Evolutionary conservation across 2,329 filamentous ascomycete genomes (phyloP).

Genomic region (Aspergillus caelatus): DNA sequence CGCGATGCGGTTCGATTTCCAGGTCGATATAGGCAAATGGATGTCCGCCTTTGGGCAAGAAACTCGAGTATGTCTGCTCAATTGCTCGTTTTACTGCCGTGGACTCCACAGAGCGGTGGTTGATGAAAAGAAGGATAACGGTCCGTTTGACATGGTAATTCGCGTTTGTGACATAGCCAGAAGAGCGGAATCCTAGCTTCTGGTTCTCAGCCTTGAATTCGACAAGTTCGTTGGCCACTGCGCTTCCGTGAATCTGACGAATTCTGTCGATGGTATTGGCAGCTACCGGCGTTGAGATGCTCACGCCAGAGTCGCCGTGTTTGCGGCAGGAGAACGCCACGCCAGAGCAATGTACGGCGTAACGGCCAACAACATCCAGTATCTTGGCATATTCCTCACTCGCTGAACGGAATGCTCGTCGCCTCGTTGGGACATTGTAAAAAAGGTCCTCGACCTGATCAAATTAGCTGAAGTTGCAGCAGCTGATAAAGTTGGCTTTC

Average conservation of each 20-base stretch:
- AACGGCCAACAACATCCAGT: constrained; percentile 88
- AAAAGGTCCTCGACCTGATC: constrained; percentile 84
- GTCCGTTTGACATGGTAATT: constrained; percentile 95
- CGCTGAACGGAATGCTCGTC: constrained; percentile 84
- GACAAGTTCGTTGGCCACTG: constrained; percentile 85
- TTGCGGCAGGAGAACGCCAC: constrained; percentile 98
- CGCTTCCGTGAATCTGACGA: constrained; percentile 82
- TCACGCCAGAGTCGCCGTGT: constrained; percentile 81
- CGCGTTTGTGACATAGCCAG: constrained; percentile 83
- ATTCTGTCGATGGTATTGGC: constrained; percentile 80
- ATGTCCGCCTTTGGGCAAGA: constrained; percentile 90
- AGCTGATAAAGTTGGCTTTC: background rate
- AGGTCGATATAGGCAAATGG: constrained; percentile 92
- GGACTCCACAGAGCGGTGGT: constrained; percentile 91
- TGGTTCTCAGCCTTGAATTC: constrained; percentile 71
- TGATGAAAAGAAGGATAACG: constrained; percentile 88
- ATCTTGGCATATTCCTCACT: constrained; percentile 98
- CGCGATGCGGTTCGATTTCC: constrained; percentile 86
- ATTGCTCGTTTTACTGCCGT: constrained; percentile 83
- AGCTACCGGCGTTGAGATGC: constrained; percentile 74
- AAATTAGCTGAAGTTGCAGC: constrained; percentile 5
- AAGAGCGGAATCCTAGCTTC: constrained; percentile 81
- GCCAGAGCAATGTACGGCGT: constrained; percentile 87
- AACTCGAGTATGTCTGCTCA: constrained; percentile 84
- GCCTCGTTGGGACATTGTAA: constrained; percentile 89